Evolutionary conservation across 805 yeast genomes (phyloP).

Genomic region (Cyberlindnera subsufficiens): DNA sequence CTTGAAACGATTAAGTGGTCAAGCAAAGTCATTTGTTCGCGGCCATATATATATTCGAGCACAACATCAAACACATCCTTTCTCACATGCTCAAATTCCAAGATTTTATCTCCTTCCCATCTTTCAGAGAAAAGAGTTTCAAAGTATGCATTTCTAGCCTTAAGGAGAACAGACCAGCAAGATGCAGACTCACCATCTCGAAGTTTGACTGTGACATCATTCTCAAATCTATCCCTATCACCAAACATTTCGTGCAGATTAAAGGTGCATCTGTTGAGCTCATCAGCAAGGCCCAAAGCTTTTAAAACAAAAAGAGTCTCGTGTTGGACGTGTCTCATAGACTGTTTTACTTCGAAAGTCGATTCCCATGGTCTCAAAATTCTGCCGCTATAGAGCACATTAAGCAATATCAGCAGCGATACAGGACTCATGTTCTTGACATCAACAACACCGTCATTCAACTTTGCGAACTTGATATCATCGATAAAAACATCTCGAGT

Average conservation of each 20-base stretch:
- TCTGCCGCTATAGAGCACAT: slow-evolving; percentile 45
- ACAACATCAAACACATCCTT: slow-evolving; percentile 40
- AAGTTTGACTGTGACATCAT: slow-evolving; percentile 42
- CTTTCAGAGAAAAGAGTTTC: slow-evolving; percentile 46
- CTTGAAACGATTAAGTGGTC: slow-evolving; percentile 16
- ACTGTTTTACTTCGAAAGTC: slow-evolving; percentile 3
- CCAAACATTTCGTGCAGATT: slow-evolving; percentile 3
- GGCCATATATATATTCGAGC: slow-evolving; percentile 54
- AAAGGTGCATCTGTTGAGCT: slow-evolving; percentile 7
- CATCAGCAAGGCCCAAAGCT: slow-evolving; percentile 11
- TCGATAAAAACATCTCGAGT: slow-evolving; percentile 24
- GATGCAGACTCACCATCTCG: slow-evolving; percentile 35
- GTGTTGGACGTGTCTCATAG: slow-evolving; percentile 2
- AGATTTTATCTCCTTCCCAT: slow-evolving; percentile 37
- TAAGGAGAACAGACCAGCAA: slow-evolving; percentile 49
- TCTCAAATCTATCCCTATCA: slow-evolving; percentile 4
- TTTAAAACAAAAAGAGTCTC: slow-evolving; percentile 9
- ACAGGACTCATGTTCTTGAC: slow-evolving; percentile 13
- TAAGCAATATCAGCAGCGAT: slow-evolving; percentile 35
- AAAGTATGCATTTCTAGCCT: slow-evolving; percentile 56
- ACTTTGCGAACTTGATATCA: slow-evolving; percentile 9
- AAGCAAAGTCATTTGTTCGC: slow-evolving; percentile 34
- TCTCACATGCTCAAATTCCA: slow-evolving; percentile 41
- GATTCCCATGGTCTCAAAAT: slow-evolving; percentile 41
- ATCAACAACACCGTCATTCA: slow-evolving; percentile 16